These are phyloP conservation scores for Alternaria triticina DNA, from an alignment of 2,329 filamentous ascomycete species.

Conservation along the genomic window DNA sequence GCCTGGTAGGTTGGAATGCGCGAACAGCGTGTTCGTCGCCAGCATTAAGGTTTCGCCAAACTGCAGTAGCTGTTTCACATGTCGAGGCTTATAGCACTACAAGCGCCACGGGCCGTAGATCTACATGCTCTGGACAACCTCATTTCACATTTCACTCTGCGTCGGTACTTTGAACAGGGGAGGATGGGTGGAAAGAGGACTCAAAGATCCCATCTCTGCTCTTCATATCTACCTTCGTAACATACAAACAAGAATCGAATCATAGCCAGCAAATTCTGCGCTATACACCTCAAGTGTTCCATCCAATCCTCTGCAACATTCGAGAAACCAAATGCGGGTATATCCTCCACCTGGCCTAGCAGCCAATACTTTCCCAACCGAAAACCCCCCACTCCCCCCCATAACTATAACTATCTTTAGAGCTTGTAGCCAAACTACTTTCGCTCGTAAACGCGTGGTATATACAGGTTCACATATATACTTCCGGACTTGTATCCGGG, in stretches of 20 bases:
- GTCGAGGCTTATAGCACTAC: conserved; percentile 10
- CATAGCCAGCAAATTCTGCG: background rate
- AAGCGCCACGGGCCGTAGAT: background rate
- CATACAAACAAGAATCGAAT: background rate
- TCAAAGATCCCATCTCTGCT: background rate
- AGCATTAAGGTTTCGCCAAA: background rate
- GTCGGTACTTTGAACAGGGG: background rate
- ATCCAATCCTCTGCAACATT: background rate
- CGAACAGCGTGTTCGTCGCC: background rate
- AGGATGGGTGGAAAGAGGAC: background rate
- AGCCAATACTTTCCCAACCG: background rate
- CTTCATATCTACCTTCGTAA: too few species aligned
- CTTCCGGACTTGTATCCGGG: conserved; percentile 4
- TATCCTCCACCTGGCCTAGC: conserved; percentile 2
- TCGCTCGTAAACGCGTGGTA: background rate
- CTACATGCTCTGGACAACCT: background rate
- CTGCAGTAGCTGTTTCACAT: conserved; percentile 9
- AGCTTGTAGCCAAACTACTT: background rate
- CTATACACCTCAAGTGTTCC: background rate
- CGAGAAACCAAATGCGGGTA: conserved; percentile 4
- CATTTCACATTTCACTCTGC: background rate
- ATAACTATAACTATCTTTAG: background rate
- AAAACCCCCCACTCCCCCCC: background rate
- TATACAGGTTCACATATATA: background rate
- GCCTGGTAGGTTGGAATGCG: conserved; percentile 10